Evolutionary conservation across 352 stramenopile genomes (phyloP).

Genomic region (Aphanomyces cochlioides): DNA sequence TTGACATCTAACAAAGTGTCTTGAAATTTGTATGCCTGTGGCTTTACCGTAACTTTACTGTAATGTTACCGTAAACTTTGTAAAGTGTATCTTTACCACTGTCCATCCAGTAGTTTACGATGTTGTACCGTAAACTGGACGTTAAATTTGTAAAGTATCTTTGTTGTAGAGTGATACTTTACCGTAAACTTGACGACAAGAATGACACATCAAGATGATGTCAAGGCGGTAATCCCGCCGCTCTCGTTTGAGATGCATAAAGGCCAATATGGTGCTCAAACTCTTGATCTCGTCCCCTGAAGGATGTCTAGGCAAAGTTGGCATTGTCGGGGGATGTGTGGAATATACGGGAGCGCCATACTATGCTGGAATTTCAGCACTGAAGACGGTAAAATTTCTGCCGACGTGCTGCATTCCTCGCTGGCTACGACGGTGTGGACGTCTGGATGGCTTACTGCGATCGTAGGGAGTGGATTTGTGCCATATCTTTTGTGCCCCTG

Average conservation of each 20-base stretch:
- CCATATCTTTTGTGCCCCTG: conserved; percentile 92
- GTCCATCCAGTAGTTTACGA: too few species aligned
- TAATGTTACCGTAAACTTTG: too few species aligned
- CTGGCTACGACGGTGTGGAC: too few species aligned
- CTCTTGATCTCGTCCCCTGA: neutral
- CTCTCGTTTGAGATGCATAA: conserved; percentile 64
- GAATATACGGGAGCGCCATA: conserved; percentile 97
- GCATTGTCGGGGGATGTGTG: conserved; percentile 93
- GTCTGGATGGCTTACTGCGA: neutral
- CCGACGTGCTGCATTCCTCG: neutral
- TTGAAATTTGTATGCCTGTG: neutral
- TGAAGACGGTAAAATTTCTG: conserved; percentile 70
- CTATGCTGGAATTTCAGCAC: conserved; percentile 91
- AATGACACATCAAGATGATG: neutral
- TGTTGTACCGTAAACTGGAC: too few species aligned
- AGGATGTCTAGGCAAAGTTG: conserved; percentile 66
- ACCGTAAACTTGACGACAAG: too few species aligned
- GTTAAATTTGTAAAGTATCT: too few species aligned
- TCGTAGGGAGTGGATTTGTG: conserved; percentile 90
- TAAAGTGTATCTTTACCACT: too few species aligned
- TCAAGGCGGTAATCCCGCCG: conserved; percentile 48
- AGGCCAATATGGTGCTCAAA: conserved; percentile 58
- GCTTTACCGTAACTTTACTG: neutral
- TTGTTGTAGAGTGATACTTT: too few species aligned
- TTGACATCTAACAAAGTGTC: conserved; percentile 5